A percentile compares a stretch with the other conserved stretches of the same genome.
Conservation (phyloP, 1,284 basidiomycete species). For the Malassezia cuniculi region DNA sequence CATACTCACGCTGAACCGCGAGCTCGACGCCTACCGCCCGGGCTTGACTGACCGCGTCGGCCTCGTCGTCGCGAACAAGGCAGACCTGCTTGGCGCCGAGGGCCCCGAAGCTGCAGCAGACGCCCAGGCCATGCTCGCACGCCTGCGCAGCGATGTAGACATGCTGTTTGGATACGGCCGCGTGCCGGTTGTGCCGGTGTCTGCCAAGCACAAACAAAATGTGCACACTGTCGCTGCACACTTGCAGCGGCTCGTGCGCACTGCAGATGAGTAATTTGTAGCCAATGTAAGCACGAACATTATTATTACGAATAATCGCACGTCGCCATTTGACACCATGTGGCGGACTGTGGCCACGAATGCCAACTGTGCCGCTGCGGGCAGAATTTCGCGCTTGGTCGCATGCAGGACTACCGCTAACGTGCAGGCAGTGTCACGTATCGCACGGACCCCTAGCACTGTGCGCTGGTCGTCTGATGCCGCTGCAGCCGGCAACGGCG, state of each 20-base stretch:
- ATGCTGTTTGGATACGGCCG: conserved; percentile 4
- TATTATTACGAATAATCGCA: no score
- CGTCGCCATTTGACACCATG: no score
- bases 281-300: no score
- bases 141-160: conserved; percentile 7
- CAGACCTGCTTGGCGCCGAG: conserved; percentile 50
- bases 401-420: no score
- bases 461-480: no score
- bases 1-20: conserved; percentile 58
- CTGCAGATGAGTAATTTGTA: no score
- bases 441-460: no score
- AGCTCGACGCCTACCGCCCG: conserved; percentile 67
- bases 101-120: not conserved
- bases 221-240: conserved; percentile 3
- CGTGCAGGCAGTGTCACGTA: no score
- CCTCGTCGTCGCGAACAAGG: conserved; percentile 83
- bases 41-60: conserved; percentile 56
- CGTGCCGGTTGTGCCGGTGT: conserved; percentile 8
- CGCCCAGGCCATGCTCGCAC: conserved; percentile 7
- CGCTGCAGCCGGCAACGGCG: no score
- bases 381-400: no score
- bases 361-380: no score
- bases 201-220: conserved; percentile 7
- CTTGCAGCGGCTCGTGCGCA: conserved; percentile 3
- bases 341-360: no score